Base-by-base conservation (phyloP, 1,284 basidiomycete species). In the Puccinia novopanici region DNA sequence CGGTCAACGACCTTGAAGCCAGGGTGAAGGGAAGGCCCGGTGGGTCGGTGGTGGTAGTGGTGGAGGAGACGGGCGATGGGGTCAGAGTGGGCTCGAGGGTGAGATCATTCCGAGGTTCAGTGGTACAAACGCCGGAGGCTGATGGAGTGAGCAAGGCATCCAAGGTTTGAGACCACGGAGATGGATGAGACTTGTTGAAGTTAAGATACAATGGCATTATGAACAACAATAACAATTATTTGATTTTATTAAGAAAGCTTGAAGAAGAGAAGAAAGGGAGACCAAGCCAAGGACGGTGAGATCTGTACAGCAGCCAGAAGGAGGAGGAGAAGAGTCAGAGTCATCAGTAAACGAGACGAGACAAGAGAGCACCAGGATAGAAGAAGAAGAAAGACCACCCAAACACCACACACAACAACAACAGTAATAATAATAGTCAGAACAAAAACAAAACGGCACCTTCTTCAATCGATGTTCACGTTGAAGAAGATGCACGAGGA, bases 181-280 rank as follows among this genome's bases (percentile, higher is more conserved):
- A n/a, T 40, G 65, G 68, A 50, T 71, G 45, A 50, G 68, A 71
- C 37, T 67, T 48, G 61, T 63, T 63, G 61, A 63, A 22, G 65
- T 68, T 68, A 45, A 71, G 68, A 52, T 50, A 71, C 48, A 71
- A 24, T 3, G 68, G 68, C 68, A 71, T 71, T 67, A 48, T 22
- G 37, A 34, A 42, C 63, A 40, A 67, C 34, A 42, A 71, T 3
- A 34, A 50, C 27, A 22, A 68, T 68, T 68, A 12, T 5, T 42
- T 37, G 22, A n/a, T n/a, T n/a, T n/a, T n/a, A n/a, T n/a, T 54
- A 54, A 5, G 22, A 30, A 61, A 61, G 59, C 17, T 34, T 27
- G 40, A 68, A 22, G n/a, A n/a, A n/a, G 40, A 68, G 65, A 68
- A 68, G 65, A 71, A 52, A 24, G 45, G 48, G 42, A 71, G 24